These are phyloP conservation scores for Puccinia coronata DNA, from an alignment of 1,284 basidiomycete genomes.

Conservation along the genomic window DNA sequence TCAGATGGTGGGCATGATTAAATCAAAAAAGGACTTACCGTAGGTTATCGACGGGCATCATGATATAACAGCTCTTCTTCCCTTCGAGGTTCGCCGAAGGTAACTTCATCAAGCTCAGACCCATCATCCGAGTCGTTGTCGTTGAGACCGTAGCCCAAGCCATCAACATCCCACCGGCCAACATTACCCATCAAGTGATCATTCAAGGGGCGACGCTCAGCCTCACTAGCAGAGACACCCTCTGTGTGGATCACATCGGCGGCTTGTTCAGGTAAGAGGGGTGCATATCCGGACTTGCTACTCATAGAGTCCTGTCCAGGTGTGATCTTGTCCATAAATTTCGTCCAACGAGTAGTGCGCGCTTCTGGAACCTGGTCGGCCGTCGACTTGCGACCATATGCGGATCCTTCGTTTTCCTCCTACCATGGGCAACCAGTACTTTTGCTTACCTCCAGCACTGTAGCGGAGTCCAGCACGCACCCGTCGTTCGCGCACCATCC, in stretches of 20 bases:
- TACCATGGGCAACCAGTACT: slow-evolving; percentile 66
- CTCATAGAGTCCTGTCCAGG: slow-evolving; percentile 28
- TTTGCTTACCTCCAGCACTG: slow-evolving; percentile 74
- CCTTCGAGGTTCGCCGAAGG: slow-evolving; percentile 67
- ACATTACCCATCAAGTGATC: slow-evolving; percentile 59
- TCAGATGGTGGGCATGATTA: too few species aligned
- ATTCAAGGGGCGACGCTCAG: slow-evolving; percentile 14
- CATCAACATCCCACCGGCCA: slow-evolving; percentile 53
- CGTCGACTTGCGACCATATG: slow-evolving; percentile 51
- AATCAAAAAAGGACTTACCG: slow-evolving; percentile 74
- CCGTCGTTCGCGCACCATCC: slow-evolving; percentile 74
- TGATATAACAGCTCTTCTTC: slow-evolving; percentile 72
- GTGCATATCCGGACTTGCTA: slow-evolving; percentile 68
- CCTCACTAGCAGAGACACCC: slow-evolving; percentile 11
- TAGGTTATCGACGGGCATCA: slow-evolving; percentile 72
- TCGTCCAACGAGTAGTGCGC: slow-evolving; percentile 29
- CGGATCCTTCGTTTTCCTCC: slow-evolving; percentile 60
- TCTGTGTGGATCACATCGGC: slow-evolving; percentile 69
- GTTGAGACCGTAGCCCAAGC: slow-evolving; percentile 48
- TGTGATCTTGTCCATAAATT: slow-evolving; percentile 39
- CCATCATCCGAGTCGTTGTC: slow-evolving; percentile 57
- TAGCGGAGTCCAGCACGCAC: slow-evolving; percentile 89
- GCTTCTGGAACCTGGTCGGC: slow-evolving; percentile 16
- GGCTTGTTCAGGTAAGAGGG: slow-evolving; percentile 70
- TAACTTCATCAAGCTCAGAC: slow-evolving; percentile 58